Evolutionary conservation across 78 protist species (phyloP).

Genomic region (Planoprotostelium fungivorum): DNA sequence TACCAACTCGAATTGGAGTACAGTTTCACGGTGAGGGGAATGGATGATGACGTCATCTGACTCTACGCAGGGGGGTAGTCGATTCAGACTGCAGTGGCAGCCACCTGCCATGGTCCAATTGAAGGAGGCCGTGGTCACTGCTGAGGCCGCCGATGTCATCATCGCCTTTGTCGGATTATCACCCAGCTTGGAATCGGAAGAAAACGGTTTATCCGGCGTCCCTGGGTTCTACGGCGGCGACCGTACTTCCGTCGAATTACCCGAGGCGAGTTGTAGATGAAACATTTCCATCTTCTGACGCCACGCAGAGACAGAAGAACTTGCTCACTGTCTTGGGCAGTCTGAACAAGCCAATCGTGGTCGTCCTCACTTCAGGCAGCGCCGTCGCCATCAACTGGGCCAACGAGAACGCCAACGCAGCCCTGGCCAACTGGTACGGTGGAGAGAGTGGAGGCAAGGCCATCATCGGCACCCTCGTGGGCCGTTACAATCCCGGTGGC

Average conservation of each 20-base stretch:
- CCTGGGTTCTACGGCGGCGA: too few species aligned
- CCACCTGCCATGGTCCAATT: neutral
- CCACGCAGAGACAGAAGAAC: neutral
- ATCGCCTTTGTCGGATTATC: neutral
- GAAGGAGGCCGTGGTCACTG: neutral
- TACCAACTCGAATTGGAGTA: too few species aligned
- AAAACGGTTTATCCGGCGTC: too few species aligned
- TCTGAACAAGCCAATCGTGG: neutral
- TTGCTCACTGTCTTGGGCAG: neutral
- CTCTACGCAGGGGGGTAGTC: too few species aligned
- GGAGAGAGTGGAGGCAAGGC: constrained; percentile 38
- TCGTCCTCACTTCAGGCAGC: constrained; percentile 10
- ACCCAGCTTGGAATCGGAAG: neutral
- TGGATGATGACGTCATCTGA: too few species aligned
- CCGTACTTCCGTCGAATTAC: neutral
- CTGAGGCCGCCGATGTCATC: neutral
- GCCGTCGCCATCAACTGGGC: neutral
- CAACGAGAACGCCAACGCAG: constrained; percentile 7
- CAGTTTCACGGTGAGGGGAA: too few species aligned
- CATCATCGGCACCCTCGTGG: neutral
- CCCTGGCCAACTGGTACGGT: constrained; percentile 36
- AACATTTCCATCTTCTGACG: neutral
- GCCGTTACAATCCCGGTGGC: constrained; percentile 38
- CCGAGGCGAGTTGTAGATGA: neutral
- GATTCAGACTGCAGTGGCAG: neutral